Percentiles rank a stretch among this genome's conserved stretches.
These are phyloP conservation scores for Herpetomonas samuelpessoai DNA, from an alignment of 208 protist genomes.

Conservation along the genomic window DNA sequence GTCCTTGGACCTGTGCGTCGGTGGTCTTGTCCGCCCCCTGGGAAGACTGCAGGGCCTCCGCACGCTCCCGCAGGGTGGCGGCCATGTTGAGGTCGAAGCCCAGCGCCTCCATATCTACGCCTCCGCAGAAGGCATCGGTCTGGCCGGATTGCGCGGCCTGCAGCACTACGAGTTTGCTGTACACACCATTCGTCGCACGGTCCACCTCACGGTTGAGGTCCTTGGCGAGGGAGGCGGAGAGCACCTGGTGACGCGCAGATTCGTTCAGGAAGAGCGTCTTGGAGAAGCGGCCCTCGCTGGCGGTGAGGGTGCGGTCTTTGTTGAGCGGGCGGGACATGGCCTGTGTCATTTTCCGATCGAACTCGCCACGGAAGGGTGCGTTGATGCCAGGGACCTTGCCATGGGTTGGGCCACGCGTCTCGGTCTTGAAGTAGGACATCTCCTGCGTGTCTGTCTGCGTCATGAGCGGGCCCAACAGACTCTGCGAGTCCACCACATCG, in stretches of 20 bases:
- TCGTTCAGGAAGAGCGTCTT: constrained; percentile 90
- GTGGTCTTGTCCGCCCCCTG: constrained; percentile 2
- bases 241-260: constrained; percentile 61
- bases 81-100: constrained; percentile 75
- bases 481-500: constrained; percentile 53
- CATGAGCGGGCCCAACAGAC: constrained; percentile 71
- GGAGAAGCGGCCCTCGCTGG: constrained; percentile 84
- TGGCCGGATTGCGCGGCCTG: constrained; percentile 85
- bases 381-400: constrained; percentile 83
- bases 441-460: constrained; percentile 72
- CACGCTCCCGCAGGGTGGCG: constrained; percentile 30
- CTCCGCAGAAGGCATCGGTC: constrained; percentile 88
- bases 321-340: constrained; percentile 83
- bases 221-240: constrained; percentile 65
- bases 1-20: constrained; percentile 33
- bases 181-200: constrained; percentile 79
- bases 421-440: constrained; percentile 53
- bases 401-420: constrained; percentile 63
- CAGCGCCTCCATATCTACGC: constrained; percentile 59
- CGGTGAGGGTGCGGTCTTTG: constrained; percentile 66
- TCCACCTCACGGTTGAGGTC: constrained; percentile 69
- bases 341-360: constrained; percentile 90
- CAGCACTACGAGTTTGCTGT: constrained; percentile 85
- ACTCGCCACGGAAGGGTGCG: constrained; percentile 79
- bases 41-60: constrained; percentile 15